Conservation (phyloP, 768 basidiomycete genomes). For the Leccinum pellstonianum region DNA sequence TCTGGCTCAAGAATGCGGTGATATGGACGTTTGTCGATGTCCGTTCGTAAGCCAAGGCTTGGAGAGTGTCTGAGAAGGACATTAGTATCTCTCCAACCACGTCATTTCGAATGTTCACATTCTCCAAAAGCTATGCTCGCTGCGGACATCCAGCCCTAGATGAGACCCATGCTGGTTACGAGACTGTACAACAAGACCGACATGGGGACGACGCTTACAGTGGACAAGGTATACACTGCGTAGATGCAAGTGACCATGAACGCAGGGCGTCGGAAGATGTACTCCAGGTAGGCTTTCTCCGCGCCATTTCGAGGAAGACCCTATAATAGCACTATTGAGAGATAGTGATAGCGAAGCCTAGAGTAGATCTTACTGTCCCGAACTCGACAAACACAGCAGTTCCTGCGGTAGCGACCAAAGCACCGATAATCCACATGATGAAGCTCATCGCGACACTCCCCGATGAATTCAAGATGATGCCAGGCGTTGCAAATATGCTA, state of each 20-base stretch:
- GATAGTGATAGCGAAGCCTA: not conserved
- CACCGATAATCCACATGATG: slow-evolving; percentile 69
- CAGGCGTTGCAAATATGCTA: slow-evolving; percentile 72
- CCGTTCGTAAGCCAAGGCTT: slow-evolving; percentile 48
- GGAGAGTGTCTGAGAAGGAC: slow-evolving; percentile 52
- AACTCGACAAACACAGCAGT: slow-evolving; percentile 74
- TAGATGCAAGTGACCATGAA: slow-evolving; percentile 62
- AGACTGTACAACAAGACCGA: not conserved
- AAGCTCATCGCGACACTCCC: slow-evolving; percentile 71
- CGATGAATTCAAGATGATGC: slow-evolving; percentile 61
- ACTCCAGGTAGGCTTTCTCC: slow-evolving; percentile 76
- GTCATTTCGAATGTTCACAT: slow-evolving; percentile 43
- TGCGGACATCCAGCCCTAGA: slow-evolving; percentile 56
- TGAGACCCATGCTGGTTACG: not conserved
- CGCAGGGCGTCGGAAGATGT: slow-evolving; percentile 60
- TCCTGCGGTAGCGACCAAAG: slow-evolving; percentile 61
- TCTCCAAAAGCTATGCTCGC: slow-evolving; percentile 69
- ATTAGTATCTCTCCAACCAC: not conserved
- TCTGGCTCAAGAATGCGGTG: slow-evolving; percentile 54
- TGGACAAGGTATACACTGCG: slow-evolving; percentile 54
- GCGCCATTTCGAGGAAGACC: slow-evolving; percentile 70
- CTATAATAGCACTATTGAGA: slow-evolving; percentile 30
- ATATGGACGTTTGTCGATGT: slow-evolving; percentile 49
- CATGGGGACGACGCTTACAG: slow-evolving; percentile 39
- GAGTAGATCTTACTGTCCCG: slow-evolving; percentile 52